phyloP scores from a whole-genome alignment of 306 rosid genomes.

The Inga leiocalycina region DNA sequence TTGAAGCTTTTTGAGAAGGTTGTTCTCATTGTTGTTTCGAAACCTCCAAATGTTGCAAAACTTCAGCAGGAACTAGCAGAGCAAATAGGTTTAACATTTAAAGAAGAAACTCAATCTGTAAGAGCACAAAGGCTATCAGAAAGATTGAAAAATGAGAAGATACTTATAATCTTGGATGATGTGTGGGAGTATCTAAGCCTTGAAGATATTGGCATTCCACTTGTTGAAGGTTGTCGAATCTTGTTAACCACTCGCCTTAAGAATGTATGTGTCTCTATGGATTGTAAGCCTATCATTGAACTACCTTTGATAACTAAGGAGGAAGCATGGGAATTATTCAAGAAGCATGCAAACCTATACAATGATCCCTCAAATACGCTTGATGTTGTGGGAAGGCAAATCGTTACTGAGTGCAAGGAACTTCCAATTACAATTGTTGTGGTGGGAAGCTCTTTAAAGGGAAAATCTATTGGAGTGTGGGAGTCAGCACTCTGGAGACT shows the following conservation, averaged over 20 bases:
- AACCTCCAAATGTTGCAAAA: neutral
- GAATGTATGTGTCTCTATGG: neutral
- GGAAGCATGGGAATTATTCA: neutral
- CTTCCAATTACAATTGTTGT: neutral
- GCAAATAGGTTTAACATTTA: accelerated
- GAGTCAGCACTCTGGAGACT: neutral
- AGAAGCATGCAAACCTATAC: neutral
- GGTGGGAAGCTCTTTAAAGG: neutral
- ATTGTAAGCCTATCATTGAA: neutral
- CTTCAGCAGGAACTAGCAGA: neutral
- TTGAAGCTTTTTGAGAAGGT: neutral
- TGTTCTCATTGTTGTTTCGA: neutral
- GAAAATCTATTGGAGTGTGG: neutral
- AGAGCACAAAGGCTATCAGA: neutral
- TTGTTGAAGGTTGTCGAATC: neutral
- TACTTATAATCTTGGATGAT: slow-evolving; percentile 17
- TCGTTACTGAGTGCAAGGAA: neutral
- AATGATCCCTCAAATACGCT: neutral
- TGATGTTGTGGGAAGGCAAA: neutral
- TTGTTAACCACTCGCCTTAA: neutral
- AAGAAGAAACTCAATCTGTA: neutral
- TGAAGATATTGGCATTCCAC: neutral
- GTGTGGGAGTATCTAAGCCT: neutral
- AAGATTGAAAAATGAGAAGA: neutral
- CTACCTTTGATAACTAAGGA: neutral